A percentile compares a stretch with the other conserved stretches of the same genome.
phyloP scores from a whole-genome alignment of 768 basidiomycete species.

The Trametes cinnabarina region DNA sequence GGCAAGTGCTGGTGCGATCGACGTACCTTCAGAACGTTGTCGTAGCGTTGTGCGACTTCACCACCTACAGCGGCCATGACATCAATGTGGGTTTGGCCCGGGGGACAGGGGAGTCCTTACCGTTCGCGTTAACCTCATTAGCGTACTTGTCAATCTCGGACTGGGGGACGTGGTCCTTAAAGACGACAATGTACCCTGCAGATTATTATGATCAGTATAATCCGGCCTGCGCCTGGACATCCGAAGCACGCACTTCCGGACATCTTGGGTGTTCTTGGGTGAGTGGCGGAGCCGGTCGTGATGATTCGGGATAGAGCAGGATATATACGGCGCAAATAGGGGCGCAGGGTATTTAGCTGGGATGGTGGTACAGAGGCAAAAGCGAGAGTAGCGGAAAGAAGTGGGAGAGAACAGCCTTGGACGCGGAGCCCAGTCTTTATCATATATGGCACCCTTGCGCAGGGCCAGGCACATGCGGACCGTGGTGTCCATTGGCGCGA shows the following conservation, averaged over 20 bases:
- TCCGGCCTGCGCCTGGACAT: neutral
- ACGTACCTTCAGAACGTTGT: conserved; percentile 38
- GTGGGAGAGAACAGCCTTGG: neutral
- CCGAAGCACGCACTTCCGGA: conserved; percentile 20
- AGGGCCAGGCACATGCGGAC: conserved; percentile 8
- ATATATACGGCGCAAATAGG: neutral
- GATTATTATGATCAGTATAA: neutral
- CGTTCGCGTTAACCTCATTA: conserved; percentile 37
- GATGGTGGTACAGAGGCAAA: neutral
- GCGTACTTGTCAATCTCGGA: conserved; percentile 44
- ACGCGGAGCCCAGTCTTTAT: neutral
- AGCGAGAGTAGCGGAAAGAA: neutral
- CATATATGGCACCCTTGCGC: neutral
- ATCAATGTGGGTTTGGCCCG: neutral
- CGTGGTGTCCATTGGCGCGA: conserved; percentile 4
- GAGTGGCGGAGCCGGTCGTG: neutral
- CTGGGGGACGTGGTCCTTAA: conserved; percentile 44
- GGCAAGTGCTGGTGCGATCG: neutral
- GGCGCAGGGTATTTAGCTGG: neutral
- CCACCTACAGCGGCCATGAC: conserved; percentile 36
- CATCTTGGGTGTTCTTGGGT: conserved; percentile 15
- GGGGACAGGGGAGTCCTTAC: conserved; percentile 26
- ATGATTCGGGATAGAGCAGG: neutral
- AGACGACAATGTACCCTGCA: conserved; percentile 56
- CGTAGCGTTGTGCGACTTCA: conserved; percentile 40